These are phyloP conservation scores for Globisporangium orthogonon DNA, from an alignment of 352 stramenopile species.

Conservation along the genomic window DNA sequence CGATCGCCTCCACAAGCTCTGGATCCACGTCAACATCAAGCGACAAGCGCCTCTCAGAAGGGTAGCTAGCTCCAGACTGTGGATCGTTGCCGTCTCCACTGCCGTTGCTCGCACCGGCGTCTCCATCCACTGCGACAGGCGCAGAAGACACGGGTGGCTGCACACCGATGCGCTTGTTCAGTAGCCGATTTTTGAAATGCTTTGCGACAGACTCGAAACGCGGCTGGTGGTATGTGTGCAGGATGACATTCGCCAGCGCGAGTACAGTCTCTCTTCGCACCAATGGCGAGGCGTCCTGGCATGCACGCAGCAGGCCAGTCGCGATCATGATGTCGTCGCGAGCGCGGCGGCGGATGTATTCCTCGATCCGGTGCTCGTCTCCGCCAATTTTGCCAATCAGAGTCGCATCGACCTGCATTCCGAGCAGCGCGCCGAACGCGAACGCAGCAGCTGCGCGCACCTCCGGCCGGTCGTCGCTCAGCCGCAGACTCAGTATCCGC, in stretches of 20 bases:
- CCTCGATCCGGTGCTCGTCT: slow-evolving; percentile 41
- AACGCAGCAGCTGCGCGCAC: slow-evolving; percentile 92
- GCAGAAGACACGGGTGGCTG: neutral
- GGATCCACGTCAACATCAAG: slow-evolving; percentile 36
- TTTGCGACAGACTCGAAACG: slow-evolving; percentile 82
- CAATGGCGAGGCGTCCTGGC: slow-evolving; percentile 76
- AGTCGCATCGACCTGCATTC: slow-evolving; percentile 61
- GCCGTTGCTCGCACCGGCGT: neutral
- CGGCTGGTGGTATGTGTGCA: slow-evolving; percentile 84
- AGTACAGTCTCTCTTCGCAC: slow-evolving; percentile 81
- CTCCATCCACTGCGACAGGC: neutral
- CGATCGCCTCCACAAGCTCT: slow-evolving; percentile 34
- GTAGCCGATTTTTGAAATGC: slow-evolving; percentile 60
- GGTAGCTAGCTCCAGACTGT: neutral
- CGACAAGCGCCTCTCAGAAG: slow-evolving; percentile 3
- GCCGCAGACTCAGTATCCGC: slow-evolving; percentile 64
- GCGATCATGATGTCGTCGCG: slow-evolving; percentile 68
- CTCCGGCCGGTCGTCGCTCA: slow-evolving; percentile 85
- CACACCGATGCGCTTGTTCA: slow-evolving; percentile 8
- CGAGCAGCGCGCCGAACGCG: slow-evolving; percentile 90
- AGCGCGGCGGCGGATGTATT: slow-evolving; percentile 50
- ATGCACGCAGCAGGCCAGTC: slow-evolving; percentile 58
- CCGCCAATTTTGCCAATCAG: slow-evolving; percentile 39
- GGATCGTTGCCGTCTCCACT: neutral
- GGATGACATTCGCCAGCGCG: slow-evolving; percentile 74